Base-by-base conservation (phyloP, 192 early-diverging fungal species). In the Mortierella antarctica region DNA sequence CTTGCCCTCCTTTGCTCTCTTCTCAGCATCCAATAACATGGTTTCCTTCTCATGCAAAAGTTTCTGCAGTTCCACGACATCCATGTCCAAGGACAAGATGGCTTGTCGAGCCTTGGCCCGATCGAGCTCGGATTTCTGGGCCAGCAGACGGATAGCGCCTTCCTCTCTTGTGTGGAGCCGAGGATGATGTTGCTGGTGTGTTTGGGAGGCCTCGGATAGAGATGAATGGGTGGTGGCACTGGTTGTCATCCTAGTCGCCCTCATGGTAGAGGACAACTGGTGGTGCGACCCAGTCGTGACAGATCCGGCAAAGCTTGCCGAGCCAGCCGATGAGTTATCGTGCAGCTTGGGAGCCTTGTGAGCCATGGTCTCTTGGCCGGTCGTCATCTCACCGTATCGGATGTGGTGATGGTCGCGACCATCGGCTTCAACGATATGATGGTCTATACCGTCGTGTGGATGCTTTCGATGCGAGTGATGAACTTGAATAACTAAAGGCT, bases 341-440 rank as follows among this genome's bases (percentile, higher is more conserved):
- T 18, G 31, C 10, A 7, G 40, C 53, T 66, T 66, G 42, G 47
- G 40, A 8, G 31, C 65, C 39, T 64, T 64, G 49, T 64, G 60
- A 14, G 41, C 23, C 4, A 15, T 7, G 4, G 42, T 46, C 10
- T 17, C 0, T 44, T 8, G 9, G 13, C 20, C 44, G 11, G 69
- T 31, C 20, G 42, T 47, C 1, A 3, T 39, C 46, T 61, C 49
- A 17, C 42, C 69, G 17, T 62, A 71, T 6, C 59, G 69, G 21
- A 71, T 55, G 46, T 71, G 69, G 7, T 71, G 69, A 18, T 62
- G 69, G 18, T 71, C 69, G 31, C 56, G 44, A 21, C 69, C 69
- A 44, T 71, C 69, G 2, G 49, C 44, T 12, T 62, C 69, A n/a
- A n/a, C 20, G 9, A 47, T 15, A 44, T 71, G 69, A n/a, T 71